A percentile compares a stretch with the other conserved stretches of the same genome.
Evolutionary conservation across 305 asterid genomes (phyloP).

Genomic region (Fraxinus platypoda): DNA sequence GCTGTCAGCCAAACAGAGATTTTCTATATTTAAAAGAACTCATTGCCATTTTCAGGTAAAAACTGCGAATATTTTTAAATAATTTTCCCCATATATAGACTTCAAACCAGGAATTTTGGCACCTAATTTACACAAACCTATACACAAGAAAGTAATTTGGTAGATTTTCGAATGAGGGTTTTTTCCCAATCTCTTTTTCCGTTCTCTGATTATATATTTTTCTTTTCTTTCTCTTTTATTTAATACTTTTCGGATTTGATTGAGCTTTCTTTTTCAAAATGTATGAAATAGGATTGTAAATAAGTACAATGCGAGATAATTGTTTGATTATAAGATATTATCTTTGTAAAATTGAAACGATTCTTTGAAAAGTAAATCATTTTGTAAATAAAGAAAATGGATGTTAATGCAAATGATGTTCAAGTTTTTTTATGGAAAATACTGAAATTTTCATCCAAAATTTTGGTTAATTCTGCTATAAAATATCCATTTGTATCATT

Average conservation of each 20-base stretch:
- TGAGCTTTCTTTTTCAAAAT: background rate
- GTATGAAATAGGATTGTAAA: background rate
- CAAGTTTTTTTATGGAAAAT: conserved; percentile 38
- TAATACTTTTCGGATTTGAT: background rate
- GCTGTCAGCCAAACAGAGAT: conserved; percentile 38
- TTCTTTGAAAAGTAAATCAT: background rate
- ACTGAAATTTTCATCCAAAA: conserved; percentile 30
- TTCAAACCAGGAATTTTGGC: background rate
- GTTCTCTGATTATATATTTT: background rate
- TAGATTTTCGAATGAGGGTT: background rate
- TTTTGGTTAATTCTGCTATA: conserved; percentile 26
- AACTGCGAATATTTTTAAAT: background rate
- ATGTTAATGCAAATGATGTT: conserved; percentile 37
- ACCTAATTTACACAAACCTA: background rate
- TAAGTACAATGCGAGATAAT: background rate
- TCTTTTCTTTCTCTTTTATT: background rate
- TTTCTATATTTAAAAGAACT: conserved; percentile 27
- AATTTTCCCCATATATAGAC: background rate
- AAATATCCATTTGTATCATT: conserved; percentile 44
- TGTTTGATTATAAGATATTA: background rate
- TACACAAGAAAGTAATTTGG: background rate
- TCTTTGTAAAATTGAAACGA: background rate
- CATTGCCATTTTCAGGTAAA: conserved; percentile 26
- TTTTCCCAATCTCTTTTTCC: background rate
- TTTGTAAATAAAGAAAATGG: conserved; percentile 42